Conservation (phyloP, 2,329 filamentous ascomycete genomes). For the Phaeosphaeria sp. region DNA sequence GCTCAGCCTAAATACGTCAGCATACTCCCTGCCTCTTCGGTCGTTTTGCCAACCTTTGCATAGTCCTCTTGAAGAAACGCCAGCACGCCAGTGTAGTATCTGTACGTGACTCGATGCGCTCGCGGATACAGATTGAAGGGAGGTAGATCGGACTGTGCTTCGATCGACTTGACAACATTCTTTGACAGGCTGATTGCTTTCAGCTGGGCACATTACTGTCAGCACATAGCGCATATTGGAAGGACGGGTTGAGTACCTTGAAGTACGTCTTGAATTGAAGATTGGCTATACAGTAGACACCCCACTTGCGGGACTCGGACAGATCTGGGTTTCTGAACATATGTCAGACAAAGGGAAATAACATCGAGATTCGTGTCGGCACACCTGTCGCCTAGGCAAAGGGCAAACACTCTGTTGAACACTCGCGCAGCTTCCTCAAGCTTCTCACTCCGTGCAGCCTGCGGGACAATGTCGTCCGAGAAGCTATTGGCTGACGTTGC, state of each 20-base stretch:
- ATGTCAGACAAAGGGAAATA: slow-evolving; percentile 23
- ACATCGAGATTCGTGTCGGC: slow-evolving; percentile 22
- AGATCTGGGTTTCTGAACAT: slow-evolving; percentile 73
- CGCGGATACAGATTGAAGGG: slow-evolving; percentile 79
- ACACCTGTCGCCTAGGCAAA: slow-evolving; percentile 88
- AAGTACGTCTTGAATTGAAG: slow-evolving; percentile 99
- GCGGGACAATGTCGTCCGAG: slow-evolving; percentile 79
- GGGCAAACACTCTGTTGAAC: slow-evolving; percentile 88
- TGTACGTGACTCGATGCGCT: slow-evolving; percentile 92
- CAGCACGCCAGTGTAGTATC: slow-evolving; percentile 95
- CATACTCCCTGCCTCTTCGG: not conserved
- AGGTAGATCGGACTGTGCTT: slow-evolving; percentile 82
- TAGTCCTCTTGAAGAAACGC: slow-evolving; percentile 96
- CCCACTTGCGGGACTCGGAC: slow-evolving; percentile 91
- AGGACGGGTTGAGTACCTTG: slow-evolving; percentile 58
- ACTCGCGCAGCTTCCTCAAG: slow-evolving; percentile 89
- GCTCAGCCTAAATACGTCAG: slow-evolving; percentile 40
- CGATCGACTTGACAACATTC: slow-evolving; percentile 84
- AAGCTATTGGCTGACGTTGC: slow-evolving; percentile 60
- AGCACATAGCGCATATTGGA: slow-evolving; percentile 1
- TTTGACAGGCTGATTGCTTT: slow-evolving; percentile 89
- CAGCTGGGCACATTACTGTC: slow-evolving; percentile 54
- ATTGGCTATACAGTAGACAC: slow-evolving; percentile 92
- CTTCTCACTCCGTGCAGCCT: slow-evolving; percentile 73
- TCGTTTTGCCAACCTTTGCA: slow-evolving; percentile 63